Base-by-base conservation (phyloP, 1,139 yeast genomes). In the Suhomyces wounanorum region DNA sequence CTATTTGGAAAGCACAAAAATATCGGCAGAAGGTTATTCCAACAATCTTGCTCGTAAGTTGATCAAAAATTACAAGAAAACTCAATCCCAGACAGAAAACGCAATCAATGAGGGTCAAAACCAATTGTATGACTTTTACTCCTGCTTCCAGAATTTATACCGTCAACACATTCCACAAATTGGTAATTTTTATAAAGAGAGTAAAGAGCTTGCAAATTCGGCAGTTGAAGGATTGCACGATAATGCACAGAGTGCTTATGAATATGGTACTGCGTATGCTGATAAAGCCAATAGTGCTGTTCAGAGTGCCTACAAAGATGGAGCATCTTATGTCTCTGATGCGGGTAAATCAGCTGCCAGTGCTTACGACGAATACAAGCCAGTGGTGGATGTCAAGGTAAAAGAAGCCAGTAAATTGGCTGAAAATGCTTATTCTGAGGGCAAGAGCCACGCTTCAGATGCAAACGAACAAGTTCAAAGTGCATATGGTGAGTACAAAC, bases 81-180 rank as follows among this genome's bases (percentile, higher is more conserved):
- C 48, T 13, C 48, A 52, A 44, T 55, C 59, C 23, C 56, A 58
- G 44, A 62, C 62, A 14, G 57, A 60, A 3, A 65, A 65, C 40
- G 63, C 58, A 10, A 55, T 59, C 9, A 53, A 53, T 8, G 55
- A 62, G 43, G 55, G 61, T 58, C 41, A 56, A 54, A 41, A 61
- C 59, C 48, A 57, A 55, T 50, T 58, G 54, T 26, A 44, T 14
- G 67, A 61, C 31, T 11, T 56, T 52, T 8, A 49, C 48, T 23
- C 48, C 18, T 41, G 30, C 23, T 11, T 47, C 8, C 41, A 42
- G 36, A 35, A 40, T 18, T 33, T 51, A 7, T 45, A 45, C 51
- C 33, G 45, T 56, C 21, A 45, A 47, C 42, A 54, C 40, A 55
- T 51, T 35, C 50, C 54, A 35, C 38, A 40, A n/a, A 49, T 49